Base-by-base conservation (phyloP, 148 eudicot species). In the Rheum nobile region DNA sequence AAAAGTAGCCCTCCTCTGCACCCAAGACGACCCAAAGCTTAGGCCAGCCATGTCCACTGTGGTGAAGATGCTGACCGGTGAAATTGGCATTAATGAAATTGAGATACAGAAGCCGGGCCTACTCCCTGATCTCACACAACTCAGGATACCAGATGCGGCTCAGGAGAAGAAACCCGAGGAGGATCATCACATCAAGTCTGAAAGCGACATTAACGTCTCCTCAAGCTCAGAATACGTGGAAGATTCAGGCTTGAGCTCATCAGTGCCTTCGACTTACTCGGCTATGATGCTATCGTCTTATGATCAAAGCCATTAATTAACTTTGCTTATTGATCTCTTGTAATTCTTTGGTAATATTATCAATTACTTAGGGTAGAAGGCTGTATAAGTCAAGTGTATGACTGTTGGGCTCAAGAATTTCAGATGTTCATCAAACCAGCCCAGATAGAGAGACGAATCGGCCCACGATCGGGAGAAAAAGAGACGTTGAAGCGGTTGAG, bases 21-120 rank as follows among this genome's bases (percentile, higher is more conserved):
- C 86, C 44, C 88, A 86, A 79, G 84, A 83, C 46, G 77, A 77
- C 48, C 85, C 86, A 11, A 86, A 80, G 71, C 85, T 83, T 16
- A 79, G 88, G 19, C 88, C 88, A 21, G n/a, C 76, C 71, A 86
- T 86, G 88, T 81, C 86, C 14, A 75, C 82, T 21, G 86, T 79
- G 75, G 80, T 83, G 22, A 83, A 77, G 79, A 83, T 85, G 84
- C 78, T 85, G 19, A 75, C 43, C 14, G 83, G 86, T 24, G 75
- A 77, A 52, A 68, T 54, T 11, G 32, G 63, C 17, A 61, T 81
- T 19, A 57, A 76, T 24, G 70, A 76, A 46, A 29, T 31, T 37
- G 71, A 75, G 42, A 77, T 85, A 67, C 71, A 78, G 55, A 75
- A 81, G 72, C 88, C 86, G 7, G 86, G 85, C 17, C 50, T 86